Evolutionary conservation across 352 stramenopile genomes (phyloP), one percentile per base, ranked within the genome.

Genomic region (Globisporangium yorkense): DNA sequence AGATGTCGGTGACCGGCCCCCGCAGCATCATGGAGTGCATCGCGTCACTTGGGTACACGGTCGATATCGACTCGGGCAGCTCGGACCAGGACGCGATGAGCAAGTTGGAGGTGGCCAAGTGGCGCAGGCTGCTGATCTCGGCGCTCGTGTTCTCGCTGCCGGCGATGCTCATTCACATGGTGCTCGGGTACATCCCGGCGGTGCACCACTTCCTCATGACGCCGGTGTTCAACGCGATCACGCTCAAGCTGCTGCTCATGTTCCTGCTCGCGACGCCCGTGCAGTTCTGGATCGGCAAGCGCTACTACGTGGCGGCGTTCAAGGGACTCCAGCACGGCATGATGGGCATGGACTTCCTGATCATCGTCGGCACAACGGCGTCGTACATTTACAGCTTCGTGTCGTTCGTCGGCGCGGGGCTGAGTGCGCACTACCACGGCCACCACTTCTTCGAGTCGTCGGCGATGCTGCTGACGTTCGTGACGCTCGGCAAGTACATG

Each of bases 301-400:
- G 87, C 3, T 96, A 90, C 63, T 93, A 96, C 63, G 69, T 90
- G 47, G 86, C 79, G 0, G 84, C 87, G 4, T 94, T 75, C 66
- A 92, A 92, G 53, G 84, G 85, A 12, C 40, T 94, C 13, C 74
- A 89, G 63, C 87, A 94, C 52, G 80, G 87, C 1, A 86, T 89
- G 54, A 90, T 94, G 74, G 87, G 87, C n/a, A 96, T 95, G 87
- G 84, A 92, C 54, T 95, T 95, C 55, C 59, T 96, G 33, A 85
- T 96, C 33, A 84, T 92, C 40, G 70, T 85, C 8, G 87, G 87
- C 57, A 94, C 87, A 0, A 82, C 79, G n/a, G 81, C 87, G 48
- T 93, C 87, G 56, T 96, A 96, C 59, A 67, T 87, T 12, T 96
- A 95, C 63, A 93, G 84, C 45, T 77, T 94, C 39, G 66, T 89